Conservation (phyloP, 2,329 filamentous ascomycete species). For the Nemania bipapillata region DNA sequence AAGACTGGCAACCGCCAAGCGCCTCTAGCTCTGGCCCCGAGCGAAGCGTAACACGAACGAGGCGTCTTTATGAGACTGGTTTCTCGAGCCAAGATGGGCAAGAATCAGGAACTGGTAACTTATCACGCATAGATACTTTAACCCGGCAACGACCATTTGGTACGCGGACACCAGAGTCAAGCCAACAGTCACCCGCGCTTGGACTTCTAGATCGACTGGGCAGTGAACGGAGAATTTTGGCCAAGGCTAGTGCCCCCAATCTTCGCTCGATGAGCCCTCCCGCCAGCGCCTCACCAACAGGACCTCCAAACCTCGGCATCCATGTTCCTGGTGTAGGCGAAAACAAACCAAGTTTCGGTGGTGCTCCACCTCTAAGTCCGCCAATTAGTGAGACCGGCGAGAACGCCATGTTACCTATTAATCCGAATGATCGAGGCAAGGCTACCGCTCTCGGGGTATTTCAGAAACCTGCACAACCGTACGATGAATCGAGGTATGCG, state of each 20-base stretch:
- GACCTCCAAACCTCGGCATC: slow-evolving; percentile 52
- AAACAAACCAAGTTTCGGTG: slow-evolving; percentile 53
- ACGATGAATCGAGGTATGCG: slow-evolving; percentile 86
- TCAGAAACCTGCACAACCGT: slow-evolving; percentile 77
- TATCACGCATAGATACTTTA: slow-evolving; percentile 83
- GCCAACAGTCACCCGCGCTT: slow-evolving; percentile 60
- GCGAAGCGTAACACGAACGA: slow-evolving; percentile 74
- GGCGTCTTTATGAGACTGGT: slow-evolving; percentile 84
- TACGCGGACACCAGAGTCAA: slow-evolving; percentile 63
- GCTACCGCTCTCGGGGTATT: slow-evolving; percentile 52
- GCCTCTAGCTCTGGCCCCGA: slow-evolving; percentile 63
- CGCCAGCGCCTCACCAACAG: slow-evolving; percentile 53
- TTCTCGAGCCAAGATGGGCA: slow-evolving; percentile 78
- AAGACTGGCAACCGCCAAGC: slow-evolving; percentile 61
- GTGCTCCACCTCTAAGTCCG: slow-evolving; percentile 69
- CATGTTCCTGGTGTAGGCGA: slow-evolving; percentile 54
- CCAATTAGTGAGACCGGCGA: slow-evolving; percentile 79
- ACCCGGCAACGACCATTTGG: slow-evolving; percentile 69
- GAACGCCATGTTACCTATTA: slow-evolving; percentile 70
- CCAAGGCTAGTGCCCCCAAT: slow-evolving; percentile 74
- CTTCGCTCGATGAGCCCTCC: slow-evolving; percentile 68
- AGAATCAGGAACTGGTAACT: slow-evolving; percentile 79
- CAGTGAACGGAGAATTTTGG: slow-evolving; percentile 59
- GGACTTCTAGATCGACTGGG: slow-evolving; percentile 60
- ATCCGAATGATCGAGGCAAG: slow-evolving; percentile 73